Evolutionary conservation across 305 asterid genomes (phyloP).

Genomic region (Rubia tinctorum): DNA sequence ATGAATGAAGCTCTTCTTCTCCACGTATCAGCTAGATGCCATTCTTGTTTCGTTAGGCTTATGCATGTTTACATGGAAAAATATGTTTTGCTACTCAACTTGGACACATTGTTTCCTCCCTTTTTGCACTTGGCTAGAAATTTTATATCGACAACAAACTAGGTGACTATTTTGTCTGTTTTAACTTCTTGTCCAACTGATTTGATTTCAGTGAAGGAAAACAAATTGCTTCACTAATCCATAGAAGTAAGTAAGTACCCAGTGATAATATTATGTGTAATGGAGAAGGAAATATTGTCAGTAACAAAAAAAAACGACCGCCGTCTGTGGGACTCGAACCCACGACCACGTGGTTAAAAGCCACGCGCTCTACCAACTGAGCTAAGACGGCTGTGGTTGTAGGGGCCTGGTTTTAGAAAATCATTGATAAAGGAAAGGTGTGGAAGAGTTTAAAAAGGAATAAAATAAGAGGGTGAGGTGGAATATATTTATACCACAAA

Average conservation of each 20-base stretch:
- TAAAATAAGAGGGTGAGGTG: neutral
- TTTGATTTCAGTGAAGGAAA: neutral
- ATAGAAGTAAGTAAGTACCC: too few species aligned
- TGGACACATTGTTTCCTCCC: neutral
- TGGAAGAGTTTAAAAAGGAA: neutral
- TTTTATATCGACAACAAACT: neutral
- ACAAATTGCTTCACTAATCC: neutral
- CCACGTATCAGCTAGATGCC: neutral
- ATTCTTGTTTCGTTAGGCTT: neutral
- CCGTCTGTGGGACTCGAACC: conserved; percentile 39
- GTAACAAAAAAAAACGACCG: neutral
- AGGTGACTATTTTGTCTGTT: neutral
- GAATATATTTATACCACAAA: neutral
- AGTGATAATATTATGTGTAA: too few species aligned
- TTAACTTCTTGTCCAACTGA: neutral
- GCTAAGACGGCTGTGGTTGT: conserved; percentile 27
- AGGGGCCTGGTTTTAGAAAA: neutral
- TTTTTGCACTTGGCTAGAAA: neutral
- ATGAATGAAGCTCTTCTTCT: conserved; percentile 7
- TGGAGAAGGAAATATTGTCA: too few species aligned
- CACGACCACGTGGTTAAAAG: conserved; percentile 46
- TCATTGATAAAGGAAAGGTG: neutral
- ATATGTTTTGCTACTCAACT: neutral
- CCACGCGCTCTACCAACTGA: conserved; percentile 43
- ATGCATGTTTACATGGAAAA: neutral